phyloP scores from a whole-genome alignment of 2,329 filamentous ascomycete species.

The Colletotrichum cordylinicola region DNA sequence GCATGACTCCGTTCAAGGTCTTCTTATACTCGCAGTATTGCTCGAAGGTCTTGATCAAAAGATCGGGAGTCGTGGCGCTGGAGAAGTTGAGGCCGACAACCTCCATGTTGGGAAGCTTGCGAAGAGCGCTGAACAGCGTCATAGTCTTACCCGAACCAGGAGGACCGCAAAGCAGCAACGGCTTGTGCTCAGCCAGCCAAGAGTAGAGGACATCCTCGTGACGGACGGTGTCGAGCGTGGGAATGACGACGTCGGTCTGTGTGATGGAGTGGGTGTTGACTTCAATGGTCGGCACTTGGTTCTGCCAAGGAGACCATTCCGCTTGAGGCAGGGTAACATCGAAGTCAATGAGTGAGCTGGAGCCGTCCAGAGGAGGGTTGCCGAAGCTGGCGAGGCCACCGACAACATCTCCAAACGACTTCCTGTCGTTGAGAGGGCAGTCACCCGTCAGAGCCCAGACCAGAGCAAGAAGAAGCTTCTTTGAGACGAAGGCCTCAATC shows the following conservation, averaged over 20 bases:
- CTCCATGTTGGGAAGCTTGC: slow-evolving; percentile 98
- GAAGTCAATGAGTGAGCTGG: slow-evolving; percentile 91
- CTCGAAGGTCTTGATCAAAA: slow-evolving; percentile 98
- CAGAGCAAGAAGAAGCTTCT: slow-evolving; percentile 90
- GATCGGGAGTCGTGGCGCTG: slow-evolving; percentile 95
- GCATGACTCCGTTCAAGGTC: slow-evolving; percentile 92
- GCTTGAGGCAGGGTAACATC: slow-evolving; percentile 86
- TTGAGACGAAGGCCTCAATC: slow-evolving; percentile 86
- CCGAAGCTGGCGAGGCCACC: slow-evolving; percentile 85
- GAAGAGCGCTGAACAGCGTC: slow-evolving; percentile 96
- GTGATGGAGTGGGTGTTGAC: slow-evolving; percentile 98
- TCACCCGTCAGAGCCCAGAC: slow-evolving; percentile 98
- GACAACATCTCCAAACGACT: slow-evolving; percentile 86
- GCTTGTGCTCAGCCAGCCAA: slow-evolving; percentile 98
- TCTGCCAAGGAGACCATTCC: slow-evolving; percentile 94
- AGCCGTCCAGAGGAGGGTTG: slow-evolving; percentile 78
- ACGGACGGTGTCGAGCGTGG: slow-evolving; percentile 93
- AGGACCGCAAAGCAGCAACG: slow-evolving; percentile 92
- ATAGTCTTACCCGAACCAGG: slow-evolving; percentile 99
- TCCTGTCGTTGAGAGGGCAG: slow-evolving; percentile 86
- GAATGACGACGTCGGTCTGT: slow-evolving; percentile 98
- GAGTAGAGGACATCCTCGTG: slow-evolving; percentile 99
- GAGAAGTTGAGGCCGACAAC: slow-evolving; percentile 99
- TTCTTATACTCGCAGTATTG: slow-evolving; percentile 99
- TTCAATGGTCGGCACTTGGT: slow-evolving; percentile 91